These are phyloP conservation scores for Pseudogymnoascus sp. DNA, from an alignment of 2,329 filamentous ascomycete species.

Conservation along the genomic window DNA sequence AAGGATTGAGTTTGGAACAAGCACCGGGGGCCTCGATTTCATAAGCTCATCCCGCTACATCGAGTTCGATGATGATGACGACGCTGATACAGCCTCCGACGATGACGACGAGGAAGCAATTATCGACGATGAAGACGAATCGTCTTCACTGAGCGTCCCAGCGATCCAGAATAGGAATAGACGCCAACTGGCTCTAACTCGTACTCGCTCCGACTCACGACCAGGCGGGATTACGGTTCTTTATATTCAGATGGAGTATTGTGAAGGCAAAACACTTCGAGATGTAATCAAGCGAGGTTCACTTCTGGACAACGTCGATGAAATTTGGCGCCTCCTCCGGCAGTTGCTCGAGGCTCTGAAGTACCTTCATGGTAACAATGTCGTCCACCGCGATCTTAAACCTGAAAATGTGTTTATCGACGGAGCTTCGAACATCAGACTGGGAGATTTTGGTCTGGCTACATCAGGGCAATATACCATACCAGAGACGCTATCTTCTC, in stretches of 20 bases:
- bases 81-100: slow-evolving; percentile 36
- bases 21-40: slow-evolving; percentile 80
- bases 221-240: not conserved
- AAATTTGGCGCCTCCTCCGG: slow-evolving; percentile 84
- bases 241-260: slow-evolving; percentile 72
- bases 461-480: slow-evolving; percentile 74
- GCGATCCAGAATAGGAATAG: slow-evolving; percentile 15
- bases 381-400: slow-evolving; percentile 93
- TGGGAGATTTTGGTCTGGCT: slow-evolving; percentile 92
- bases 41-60: slow-evolving; percentile 81
- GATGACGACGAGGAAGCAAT: slow-evolving; percentile 32
- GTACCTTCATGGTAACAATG: slow-evolving; percentile 83
- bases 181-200: slow-evolving; percentile 20
- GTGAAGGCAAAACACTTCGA: slow-evolving; percentile 82
- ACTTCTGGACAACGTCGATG: slow-evolving; percentile 58
- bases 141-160: slow-evolving; percentile 11
- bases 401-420: slow-evolving; percentile 98
- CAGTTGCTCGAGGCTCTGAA: slow-evolving; percentile 85
- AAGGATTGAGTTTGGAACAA: slow-evolving; percentile 34
- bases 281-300: slow-evolving; percentile 77
- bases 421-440: slow-evolving; percentile 72
- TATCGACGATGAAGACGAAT: slow-evolving; percentile 33
- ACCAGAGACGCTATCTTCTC: slow-evolving; percentile 40
- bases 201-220: slow-evolving; percentile 24
- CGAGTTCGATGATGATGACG: slow-evolving; percentile 61